Base-by-base conservation (phyloP, 1,284 basidiomycete genomes). In the Salmacisia buchloeana region DNA sequence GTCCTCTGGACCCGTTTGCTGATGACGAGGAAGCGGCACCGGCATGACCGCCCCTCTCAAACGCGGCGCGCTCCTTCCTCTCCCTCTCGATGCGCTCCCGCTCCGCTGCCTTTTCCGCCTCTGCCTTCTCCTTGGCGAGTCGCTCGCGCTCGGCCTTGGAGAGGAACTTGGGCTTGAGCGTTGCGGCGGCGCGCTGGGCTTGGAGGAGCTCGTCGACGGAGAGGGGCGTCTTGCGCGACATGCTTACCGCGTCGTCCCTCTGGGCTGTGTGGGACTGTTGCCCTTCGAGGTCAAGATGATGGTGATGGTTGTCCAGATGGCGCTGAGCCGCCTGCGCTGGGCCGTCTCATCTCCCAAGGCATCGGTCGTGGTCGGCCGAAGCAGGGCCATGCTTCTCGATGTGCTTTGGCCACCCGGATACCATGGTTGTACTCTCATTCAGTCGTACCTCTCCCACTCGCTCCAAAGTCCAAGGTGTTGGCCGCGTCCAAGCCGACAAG, bases 111-210 rank as follows among this genome's bases (percentile, higher is more conserved):
- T 60, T 41, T 63, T 66, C 29, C 60, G 90, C 82, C 66, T 89
- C 86, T 59, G 81, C 78, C 63, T 82, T 84, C 1, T 85, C 65
- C 3, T 82, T 81, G 0, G 74, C 73, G 49, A 73, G 72, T 27
- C 67, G 61, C 21, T 63, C 59, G 2, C 74, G 67, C 36, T 75
- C 69, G 9, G 74, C 73, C 59, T 76, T 76, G 57, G 68, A 68
- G 7, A 76, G 61, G 66, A 76, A 76, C 12, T 67, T 67, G 21
- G 73, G 56, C 35, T 72, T 75, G 63, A 76, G 62, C 1, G 63
- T 58, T 15, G 66, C 63, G 33, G 65, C 64, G 23, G 65, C 65
- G 56, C 66, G 66, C 52, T 76, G 71, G 67, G 68, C 71, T 15
- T 67, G 58, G 57, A 76, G 63, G 1, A 76, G 62, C 41, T 69